Evolutionary conservation across 106 monocot genomes (phyloP).

Genomic region (Allium sativum): DNA sequence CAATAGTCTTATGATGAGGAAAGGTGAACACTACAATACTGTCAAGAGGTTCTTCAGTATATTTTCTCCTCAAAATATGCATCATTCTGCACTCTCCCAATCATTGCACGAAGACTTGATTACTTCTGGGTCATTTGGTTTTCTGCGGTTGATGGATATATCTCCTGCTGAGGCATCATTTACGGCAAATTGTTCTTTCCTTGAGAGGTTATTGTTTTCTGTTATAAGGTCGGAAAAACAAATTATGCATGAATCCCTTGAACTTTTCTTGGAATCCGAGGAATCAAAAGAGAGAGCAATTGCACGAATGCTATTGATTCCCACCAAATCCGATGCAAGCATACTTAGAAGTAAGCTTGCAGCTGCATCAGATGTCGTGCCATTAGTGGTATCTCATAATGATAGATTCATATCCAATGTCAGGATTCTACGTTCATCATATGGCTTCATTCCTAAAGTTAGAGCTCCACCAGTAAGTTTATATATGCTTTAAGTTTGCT

Average conservation of each 20-base stretch:
- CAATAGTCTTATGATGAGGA: slow-evolving; percentile 12
- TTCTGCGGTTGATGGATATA: slow-evolving; percentile 71
- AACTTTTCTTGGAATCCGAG: slow-evolving; percentile 47
- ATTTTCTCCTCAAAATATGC: slow-evolving; percentile 57
- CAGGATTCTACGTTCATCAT: slow-evolving; percentile 56
- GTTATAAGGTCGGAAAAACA: slow-evolving; percentile 34
- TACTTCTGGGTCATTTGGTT: slow-evolving; percentile 58
- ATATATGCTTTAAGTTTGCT: not conserved
- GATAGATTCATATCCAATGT: slow-evolving; percentile 67
- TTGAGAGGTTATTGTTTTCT: slow-evolving; percentile 66
- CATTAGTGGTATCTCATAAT: slow-evolving; percentile 58
- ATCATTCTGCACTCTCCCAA: slow-evolving; percentile 32
- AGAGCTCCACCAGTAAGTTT: slow-evolving; percentile 82
- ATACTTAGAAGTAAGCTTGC: slow-evolving; percentile 46
- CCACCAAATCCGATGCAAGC: slow-evolving; percentile 54
- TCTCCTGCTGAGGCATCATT: slow-evolving; percentile 71
- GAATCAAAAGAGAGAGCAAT: slow-evolving; percentile 55
- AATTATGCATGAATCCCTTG: slow-evolving; percentile 45
- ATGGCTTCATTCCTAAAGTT: slow-evolving; percentile 80
- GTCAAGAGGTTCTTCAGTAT: slow-evolving; percentile 59
- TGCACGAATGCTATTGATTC: slow-evolving; percentile 56
- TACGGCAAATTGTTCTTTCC: slow-evolving; percentile 52
- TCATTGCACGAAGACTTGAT: slow-evolving; percentile 6
- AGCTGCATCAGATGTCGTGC: slow-evolving; percentile 46
- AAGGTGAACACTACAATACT: slow-evolving; percentile 21